Evolutionary conservation across 768 basidiomycete species (phyloP).

Genomic region (Rhizopogon salebrosus): DNA sequence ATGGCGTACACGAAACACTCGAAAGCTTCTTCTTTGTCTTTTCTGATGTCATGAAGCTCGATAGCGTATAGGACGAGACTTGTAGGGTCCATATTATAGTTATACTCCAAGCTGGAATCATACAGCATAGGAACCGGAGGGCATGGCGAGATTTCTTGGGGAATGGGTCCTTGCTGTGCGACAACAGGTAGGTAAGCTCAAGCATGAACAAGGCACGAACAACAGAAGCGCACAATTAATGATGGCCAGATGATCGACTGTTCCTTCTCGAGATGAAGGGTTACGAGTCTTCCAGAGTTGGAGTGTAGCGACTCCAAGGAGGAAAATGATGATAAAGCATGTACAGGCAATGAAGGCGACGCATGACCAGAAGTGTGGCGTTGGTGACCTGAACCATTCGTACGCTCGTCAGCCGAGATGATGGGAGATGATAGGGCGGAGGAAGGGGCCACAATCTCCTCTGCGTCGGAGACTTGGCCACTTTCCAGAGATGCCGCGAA

Average conservation of each 20-base stretch:
- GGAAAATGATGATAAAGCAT: slow-evolving; percentile 66
- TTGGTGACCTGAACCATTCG: slow-evolving; percentile 10
- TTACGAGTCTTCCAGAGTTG: slow-evolving; percentile 62
- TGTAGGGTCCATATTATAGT: slow-evolving; percentile 84
- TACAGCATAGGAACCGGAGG: slow-evolving; percentile 49
- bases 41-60: slow-evolving; percentile 70
- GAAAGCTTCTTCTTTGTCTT: slow-evolving; percentile 72
- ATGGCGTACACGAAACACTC: slow-evolving; percentile 70
- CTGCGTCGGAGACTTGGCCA: slow-evolving; percentile 64
- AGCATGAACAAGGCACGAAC: not conserved
- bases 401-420: slow-evolving; percentile 52
- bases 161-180: slow-evolving; percentile 46
- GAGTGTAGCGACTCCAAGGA: slow-evolving; percentile 69
- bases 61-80: slow-evolving; percentile 69
- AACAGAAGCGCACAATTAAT: slow-evolving; percentile 42
- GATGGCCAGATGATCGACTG: slow-evolving; percentile 81
- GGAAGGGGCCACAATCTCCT: slow-evolving; percentile 52
- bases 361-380: slow-evolving; percentile 42
- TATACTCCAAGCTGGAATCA: slow-evolving; percentile 45
- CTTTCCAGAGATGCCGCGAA: slow-evolving; percentile 81
- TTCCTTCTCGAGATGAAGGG: slow-evolving; percentile 76
- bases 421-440: slow-evolving; percentile 60
- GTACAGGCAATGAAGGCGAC: slow-evolving; percentile 51
- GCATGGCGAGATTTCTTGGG: slow-evolving; percentile 51
- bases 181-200: not conserved